A percentile compares a stretch with the other conserved stretches of the same genome.
These are phyloP conservation scores for Gossypium schwendimanii DNA, from an alignment of 441 rosid genomes.

Conservation along the genomic window DNA sequence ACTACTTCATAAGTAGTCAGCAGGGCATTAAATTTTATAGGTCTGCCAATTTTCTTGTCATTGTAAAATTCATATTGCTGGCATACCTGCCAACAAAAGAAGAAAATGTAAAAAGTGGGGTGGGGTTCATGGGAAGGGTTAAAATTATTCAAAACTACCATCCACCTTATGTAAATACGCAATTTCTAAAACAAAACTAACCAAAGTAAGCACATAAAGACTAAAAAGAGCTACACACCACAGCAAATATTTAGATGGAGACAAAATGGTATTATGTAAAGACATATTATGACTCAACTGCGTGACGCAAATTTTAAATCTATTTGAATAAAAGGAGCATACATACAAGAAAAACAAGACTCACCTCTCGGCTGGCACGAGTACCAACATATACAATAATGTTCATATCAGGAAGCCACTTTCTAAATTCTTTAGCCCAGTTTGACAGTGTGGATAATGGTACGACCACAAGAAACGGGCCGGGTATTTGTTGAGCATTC, in stretches of 20 bases:
- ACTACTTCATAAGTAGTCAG: conserved; percentile 98
- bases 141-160: conserved; percentile 1
- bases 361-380: conserved; percentile 98
- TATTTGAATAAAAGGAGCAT: neutral
- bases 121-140: neutral
- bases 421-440: conserved; percentile 99
- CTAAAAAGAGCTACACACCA: neutral
- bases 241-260: neutral
- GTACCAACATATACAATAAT: conserved; percentile 96
- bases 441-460: conserved; percentile 96
- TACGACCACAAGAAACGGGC: conserved; percentile 98
- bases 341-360: conserved; percentile 11
- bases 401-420: conserved; percentile 98
- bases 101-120: neutral
- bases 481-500: conserved; percentile 93
- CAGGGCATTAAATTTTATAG: conserved; percentile 82
- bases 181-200: neutral
- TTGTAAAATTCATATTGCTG: conserved; percentile 93
- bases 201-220: neutral
- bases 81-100: conserved; percentile 62
- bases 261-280: neutral
- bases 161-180: neutral
- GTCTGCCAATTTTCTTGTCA: conserved; percentile 74
- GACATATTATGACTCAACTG: neutral
- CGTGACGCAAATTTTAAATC: neutral